These are phyloP conservation scores for Hypoxylon fuscum DNA, from an alignment of 495 filamentous ascomycete genomes.

Conservation along the genomic window DNA sequence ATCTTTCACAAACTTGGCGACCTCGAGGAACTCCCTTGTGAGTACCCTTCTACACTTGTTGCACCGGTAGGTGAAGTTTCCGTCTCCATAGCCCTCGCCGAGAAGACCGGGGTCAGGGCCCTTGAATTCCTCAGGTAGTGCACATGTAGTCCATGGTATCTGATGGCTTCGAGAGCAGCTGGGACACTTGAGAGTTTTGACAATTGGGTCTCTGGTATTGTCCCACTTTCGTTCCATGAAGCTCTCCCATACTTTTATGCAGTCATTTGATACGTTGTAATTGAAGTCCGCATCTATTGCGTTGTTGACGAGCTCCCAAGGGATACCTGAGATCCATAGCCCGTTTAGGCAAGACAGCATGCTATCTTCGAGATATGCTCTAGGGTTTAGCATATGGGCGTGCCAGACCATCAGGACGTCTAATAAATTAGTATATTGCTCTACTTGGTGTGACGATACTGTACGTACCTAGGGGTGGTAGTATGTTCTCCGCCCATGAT, in stretches of 20 bases:
- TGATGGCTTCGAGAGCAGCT: constrained; percentile 54
- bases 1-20: constrained; percentile 67
- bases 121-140: constrained; percentile 41
- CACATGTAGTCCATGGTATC: constrained; percentile 70
- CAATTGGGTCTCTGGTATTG: constrained; percentile 59
- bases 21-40: constrained; percentile 62
- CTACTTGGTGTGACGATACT: neutral
- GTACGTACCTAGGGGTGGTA: constrained; percentile 53
- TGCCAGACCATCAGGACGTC: constrained; percentile 95
- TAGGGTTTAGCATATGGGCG: constrained; percentile 83
- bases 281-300: constrained; percentile 74
- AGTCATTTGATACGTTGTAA: constrained; percentile 63
- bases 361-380: constrained; percentile 80
- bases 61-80: constrained; percentile 57
- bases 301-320: constrained; percentile 70
- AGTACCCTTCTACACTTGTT: constrained; percentile 60
- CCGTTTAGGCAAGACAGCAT: constrained; percentile 66
- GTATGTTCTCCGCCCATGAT: constrained; percentile 43
- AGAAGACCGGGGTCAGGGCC: constrained; percentile 33
- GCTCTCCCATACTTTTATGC: constrained; percentile 57
- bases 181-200: constrained; percentile 66
- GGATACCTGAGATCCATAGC: constrained; percentile 74
- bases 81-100: constrained; percentile 74
- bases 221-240: constrained; percentile 67
- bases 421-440: constrained; percentile 39